Conservation (phyloP, 495 filamentous ascomycete species). For the Talaromyces adpressus region DNA sequence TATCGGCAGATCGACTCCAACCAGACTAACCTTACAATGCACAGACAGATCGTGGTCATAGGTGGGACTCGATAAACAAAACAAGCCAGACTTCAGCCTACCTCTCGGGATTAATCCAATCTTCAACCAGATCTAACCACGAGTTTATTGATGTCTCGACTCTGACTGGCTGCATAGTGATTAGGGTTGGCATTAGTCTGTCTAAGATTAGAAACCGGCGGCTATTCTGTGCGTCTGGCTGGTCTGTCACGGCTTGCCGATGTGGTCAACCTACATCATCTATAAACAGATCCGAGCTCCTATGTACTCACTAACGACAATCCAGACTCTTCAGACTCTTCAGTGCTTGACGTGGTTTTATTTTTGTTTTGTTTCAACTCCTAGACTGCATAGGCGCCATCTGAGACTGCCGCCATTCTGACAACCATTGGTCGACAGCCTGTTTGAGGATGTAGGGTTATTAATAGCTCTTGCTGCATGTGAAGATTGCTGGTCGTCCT, state of each 20-base stretch:
- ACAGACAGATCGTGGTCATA: neutral
- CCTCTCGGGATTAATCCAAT: neutral
- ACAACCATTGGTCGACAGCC: neutral
- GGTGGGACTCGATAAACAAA: neutral
- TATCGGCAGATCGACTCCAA: neutral
- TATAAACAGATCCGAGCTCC: constrained; percentile 5
- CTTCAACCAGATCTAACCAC: neutral
- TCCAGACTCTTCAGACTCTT: neutral
- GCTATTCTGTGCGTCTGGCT: neutral
- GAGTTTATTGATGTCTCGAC: neutral
- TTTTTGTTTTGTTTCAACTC: neutral
- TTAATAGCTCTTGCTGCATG: neutral
- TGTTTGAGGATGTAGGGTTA: neutral
- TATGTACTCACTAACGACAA: too few relatives aligned
- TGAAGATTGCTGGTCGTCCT: neutral
- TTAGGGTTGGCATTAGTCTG: neutral
- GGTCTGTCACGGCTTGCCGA: neutral
- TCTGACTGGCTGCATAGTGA: neutral
- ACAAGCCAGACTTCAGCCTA: neutral
- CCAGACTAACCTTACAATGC: neutral
- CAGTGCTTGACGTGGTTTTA: neutral
- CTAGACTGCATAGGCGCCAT: neutral
- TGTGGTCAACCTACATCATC: neutral
- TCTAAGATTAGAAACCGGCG: constrained; percentile 5
- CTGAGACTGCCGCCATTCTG: neutral